These are phyloP conservation scores for Fusarium nygamai DNA, from an alignment of 2,329 filamentous ascomycete species.

Conservation along the genomic window DNA sequence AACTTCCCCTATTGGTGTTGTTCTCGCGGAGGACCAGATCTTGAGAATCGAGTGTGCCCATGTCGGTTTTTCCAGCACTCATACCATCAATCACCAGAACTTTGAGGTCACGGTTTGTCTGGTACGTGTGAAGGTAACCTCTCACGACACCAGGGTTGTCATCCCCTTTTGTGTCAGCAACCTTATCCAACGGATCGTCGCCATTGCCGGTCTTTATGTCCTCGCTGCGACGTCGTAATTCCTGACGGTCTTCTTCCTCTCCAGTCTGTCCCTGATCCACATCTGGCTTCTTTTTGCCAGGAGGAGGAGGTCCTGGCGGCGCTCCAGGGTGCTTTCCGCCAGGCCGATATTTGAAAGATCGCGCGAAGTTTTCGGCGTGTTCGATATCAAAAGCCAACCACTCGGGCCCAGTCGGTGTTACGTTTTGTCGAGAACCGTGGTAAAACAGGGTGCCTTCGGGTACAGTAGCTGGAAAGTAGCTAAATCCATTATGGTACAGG, in stretches of 20 bases:
- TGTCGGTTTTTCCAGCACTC: conserved; percentile 70
- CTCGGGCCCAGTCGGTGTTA: conserved; percentile 64
- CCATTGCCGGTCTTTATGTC: background rate
- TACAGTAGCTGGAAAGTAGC: conserved; percentile 72
- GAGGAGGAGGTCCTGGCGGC: background rate
- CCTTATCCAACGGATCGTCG: background rate
- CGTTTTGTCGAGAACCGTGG: conserved; percentile 64
- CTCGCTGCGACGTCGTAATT: conserved; percentile 15
- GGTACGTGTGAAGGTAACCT: conserved; percentile 76
- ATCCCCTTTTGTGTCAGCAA: conserved; percentile 7
- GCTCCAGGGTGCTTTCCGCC: background rate
- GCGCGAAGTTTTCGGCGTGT: conserved; percentile 74
- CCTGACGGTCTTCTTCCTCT: conserved; percentile 3
- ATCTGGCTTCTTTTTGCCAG: background rate
- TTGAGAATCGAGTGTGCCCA: conserved; percentile 75
- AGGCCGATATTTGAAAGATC: conserved; percentile 22
- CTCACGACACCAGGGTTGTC: conserved; percentile 27
- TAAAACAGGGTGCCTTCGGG: conserved; percentile 73
- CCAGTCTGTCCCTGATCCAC: background rate
- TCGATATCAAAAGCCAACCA: conserved; percentile 84
- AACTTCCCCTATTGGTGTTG: conserved; percentile 11
- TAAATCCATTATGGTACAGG: conserved; percentile 79
- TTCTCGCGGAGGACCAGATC: conserved; percentile 67
- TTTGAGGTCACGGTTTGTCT: conserved; percentile 64
- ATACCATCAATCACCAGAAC: conserved; percentile 77